Conservation (phyloP, 2,329 filamentous ascomycete genomes). For the Calonectria pseudoturangicola region DNA sequence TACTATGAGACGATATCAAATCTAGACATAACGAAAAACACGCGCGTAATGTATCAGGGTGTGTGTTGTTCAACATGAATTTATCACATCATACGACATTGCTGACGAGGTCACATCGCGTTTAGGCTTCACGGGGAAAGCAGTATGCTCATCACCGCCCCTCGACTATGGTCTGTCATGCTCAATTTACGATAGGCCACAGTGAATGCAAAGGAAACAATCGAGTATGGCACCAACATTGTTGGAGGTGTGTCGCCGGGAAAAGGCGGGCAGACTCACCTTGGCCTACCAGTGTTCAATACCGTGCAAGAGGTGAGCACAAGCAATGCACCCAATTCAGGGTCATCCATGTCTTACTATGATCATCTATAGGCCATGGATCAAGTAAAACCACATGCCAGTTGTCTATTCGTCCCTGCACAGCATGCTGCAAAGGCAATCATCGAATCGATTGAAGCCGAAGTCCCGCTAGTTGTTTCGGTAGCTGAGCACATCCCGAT, state of each 20-base stretch:
- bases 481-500: slow-evolving; percentile 88
- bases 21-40: slow-evolving; percentile 29
- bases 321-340: neutral
- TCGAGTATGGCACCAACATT: slow-evolving; percentile 62
- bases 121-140: slow-evolving; percentile 62
- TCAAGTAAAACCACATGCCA: slow-evolving; percentile 75
- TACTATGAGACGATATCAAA: slow-evolving; percentile 34
- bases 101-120: slow-evolving; percentile 15
- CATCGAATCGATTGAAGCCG: slow-evolving; percentile 84
- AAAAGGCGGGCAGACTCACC: slow-evolving; percentile 58
- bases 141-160: slow-evolving; percentile 50
- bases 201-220: slow-evolving; percentile 61
- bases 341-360: slow-evolving; percentile 2
- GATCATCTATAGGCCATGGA: slow-evolving; percentile 56
- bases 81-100: neutral
- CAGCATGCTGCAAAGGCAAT: slow-evolving; percentile 80
- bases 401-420: slow-evolving; percentile 84
- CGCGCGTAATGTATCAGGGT: slow-evolving; percentile 39
- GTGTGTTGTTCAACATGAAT: neutral
- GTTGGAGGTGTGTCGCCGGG: slow-evolving; percentile 63
- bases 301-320: slow-evolving; percentile 57
- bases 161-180: neutral
- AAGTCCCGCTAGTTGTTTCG: slow-evolving; percentile 85
- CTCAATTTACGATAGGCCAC: slow-evolving; percentile 56
- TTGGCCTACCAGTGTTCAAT: slow-evolving; percentile 60